These are phyloP conservation scores for Penicillium pancosmium DNA, from an alignment of 495 filamentous ascomycete species.

Conservation along the genomic window DNA sequence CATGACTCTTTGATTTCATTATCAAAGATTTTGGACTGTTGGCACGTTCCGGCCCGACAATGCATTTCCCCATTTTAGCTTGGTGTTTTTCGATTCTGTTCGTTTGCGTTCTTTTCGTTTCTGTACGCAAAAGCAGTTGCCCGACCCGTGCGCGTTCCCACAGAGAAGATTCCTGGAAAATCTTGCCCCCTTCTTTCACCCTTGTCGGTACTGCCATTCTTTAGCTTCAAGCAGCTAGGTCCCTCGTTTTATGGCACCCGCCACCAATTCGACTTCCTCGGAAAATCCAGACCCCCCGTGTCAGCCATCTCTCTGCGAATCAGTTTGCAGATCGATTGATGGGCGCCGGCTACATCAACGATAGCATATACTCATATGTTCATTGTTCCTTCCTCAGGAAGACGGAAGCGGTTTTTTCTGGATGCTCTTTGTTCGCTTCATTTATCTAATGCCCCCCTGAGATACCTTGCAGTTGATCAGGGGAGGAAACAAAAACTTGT, in stretches of 20 bases:
- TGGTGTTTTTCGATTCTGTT: slow-evolving; percentile 27
- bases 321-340: slow-evolving; percentile 58
- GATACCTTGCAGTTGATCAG: slow-evolving; percentile 28
- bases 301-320: slow-evolving; percentile 69
- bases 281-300: slow-evolving; percentile 67
- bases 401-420: slow-evolving; percentile 73
- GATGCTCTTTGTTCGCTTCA: slow-evolving; percentile 81
- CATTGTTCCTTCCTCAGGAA: slow-evolving; percentile 40
- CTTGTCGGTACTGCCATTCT: slow-evolving; percentile 27
- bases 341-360: slow-evolving; percentile 61
- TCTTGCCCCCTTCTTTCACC: slow-evolving; percentile 46
- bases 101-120: slow-evolving; percentile 23
- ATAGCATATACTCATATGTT: slow-evolving; percentile 19
- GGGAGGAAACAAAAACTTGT: slow-evolving; percentile 91
- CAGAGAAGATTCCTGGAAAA: slow-evolving; percentile 41
- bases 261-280: slow-evolving; percentile 50
- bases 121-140: slow-evolving; percentile 25
- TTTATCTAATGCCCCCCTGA: slow-evolving; percentile 55
- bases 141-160: slow-evolving; percentile 48
- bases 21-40: slow-evolving; percentile 39
- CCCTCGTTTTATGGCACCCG: slow-evolving; percentile 56
- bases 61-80: slow-evolving; percentile 25
- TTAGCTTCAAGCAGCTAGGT: slow-evolving; percentile 37
- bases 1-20: slow-evolving; percentile 30
- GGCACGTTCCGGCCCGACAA: slow-evolving; percentile 42